A percentile compares a stretch with the other conserved stretches of the same genome.
These are phyloP conservation scores for Daldinia loculata DNA, from an alignment of 495 filamentous ascomycete species.

Conservation along the genomic window DNA sequence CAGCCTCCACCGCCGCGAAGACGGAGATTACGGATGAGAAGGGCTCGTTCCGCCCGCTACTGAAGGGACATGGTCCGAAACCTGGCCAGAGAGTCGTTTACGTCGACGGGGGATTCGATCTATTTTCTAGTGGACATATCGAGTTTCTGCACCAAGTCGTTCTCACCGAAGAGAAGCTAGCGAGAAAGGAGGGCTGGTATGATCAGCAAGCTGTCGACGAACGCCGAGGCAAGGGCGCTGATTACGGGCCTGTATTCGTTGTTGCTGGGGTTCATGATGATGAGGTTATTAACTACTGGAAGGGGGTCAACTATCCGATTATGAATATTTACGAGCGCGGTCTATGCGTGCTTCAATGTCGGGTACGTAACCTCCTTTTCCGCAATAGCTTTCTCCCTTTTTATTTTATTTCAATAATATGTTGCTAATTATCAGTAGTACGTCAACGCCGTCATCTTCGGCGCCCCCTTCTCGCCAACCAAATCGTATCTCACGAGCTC, in stretches of 20 bases:
- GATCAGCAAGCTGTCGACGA: conserved; percentile 66
- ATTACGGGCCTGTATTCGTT: conserved; percentile 84
- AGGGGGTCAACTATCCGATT: conserved; percentile 97
- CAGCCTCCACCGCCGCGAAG: conserved; percentile 62
- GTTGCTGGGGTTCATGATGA: conserved; percentile 95
- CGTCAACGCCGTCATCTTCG: conserved; percentile 85
- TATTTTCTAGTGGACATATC: conserved; percentile 97
- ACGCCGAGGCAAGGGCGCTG: conserved; percentile 68
- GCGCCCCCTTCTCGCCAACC: conserved; percentile 85
- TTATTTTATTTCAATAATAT: not conserved
- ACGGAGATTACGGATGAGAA: conserved; percentile 58
- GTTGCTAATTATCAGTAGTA: conserved; percentile 64
- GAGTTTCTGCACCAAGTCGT: conserved; percentile 85
- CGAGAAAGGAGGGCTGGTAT: conserved; percentile 75
- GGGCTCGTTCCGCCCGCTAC: conserved; percentile 68
- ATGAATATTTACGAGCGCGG: conserved; percentile 99
- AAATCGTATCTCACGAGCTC: conserved; percentile 75
- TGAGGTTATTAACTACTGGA: conserved; percentile 91
- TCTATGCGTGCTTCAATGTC: conserved; percentile 93
- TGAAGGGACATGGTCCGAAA: conserved; percentile 70
- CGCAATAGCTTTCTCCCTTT: not conserved
- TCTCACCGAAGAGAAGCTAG: conserved; percentile 72
- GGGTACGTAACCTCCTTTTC: conserved; percentile 61
- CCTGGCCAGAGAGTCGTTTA: conserved; percentile 89
- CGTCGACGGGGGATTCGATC: conserved; percentile 95